Conservation (phyloP, 768 basidiomycete species). For the Trametes cubensis region DNA sequence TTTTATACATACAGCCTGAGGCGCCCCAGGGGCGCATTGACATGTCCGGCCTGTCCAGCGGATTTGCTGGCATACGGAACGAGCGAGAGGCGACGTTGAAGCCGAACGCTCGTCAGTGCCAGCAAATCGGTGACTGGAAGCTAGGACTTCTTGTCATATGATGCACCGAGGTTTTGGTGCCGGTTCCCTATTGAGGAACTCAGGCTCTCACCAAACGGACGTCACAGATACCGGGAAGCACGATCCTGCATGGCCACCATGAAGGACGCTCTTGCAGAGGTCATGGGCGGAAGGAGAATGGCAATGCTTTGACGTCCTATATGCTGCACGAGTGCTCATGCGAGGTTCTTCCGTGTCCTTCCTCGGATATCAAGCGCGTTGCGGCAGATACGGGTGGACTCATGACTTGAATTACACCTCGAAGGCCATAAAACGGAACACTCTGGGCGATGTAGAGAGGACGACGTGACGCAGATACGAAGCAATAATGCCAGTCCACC, state of each 20-base stretch:
- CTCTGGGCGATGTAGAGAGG: background rate
- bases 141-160: slow-evolving; percentile 9
- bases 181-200: background rate
- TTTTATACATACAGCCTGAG: slow-evolving; percentile 10
- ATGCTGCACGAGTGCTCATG: background rate
- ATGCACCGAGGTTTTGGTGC: slow-evolving; percentile 13
- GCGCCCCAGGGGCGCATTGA: too few relatives aligned
- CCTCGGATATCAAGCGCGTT: background rate
- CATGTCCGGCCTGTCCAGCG: background rate
- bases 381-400: background rate
- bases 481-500: background rate
- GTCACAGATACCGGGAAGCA: background rate
- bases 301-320: background rate
- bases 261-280: background rate
- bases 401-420: too few relatives aligned
- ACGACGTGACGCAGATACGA: background rate
- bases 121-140: background rate
- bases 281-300: background rate
- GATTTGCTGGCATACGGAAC: background rate
- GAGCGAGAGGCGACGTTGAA: too few relatives aligned
- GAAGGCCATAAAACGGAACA: too few relatives aligned
- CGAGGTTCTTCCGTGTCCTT: background rate
- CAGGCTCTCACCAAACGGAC: slow-evolving; percentile 9
- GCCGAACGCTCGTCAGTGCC: background rate
- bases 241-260: background rate